Evolutionary conservation across 78 protist species (phyloP), one percentile per base, ranked within the genome.

Genomic region (Dictyostelium firmibasis): DNA sequence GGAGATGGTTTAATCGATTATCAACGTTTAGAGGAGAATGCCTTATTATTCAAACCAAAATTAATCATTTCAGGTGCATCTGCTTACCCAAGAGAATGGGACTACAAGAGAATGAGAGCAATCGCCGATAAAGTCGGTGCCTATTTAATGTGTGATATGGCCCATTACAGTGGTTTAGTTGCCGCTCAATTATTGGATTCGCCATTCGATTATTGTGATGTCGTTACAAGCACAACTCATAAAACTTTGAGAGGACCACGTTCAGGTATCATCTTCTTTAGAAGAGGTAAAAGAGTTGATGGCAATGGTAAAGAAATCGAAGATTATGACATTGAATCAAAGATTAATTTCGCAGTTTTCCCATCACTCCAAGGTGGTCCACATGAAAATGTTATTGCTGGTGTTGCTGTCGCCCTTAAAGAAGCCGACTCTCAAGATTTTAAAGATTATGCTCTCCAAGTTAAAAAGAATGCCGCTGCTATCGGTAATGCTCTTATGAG

Each of bases 211-310:
- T 77, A 82, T 83, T 94, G 97, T 93, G 99, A 99, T 84, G 91
- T 99, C 23, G 99, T 99, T 38, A 99, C 99, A 36, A 97, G 99
- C 25, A 99, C 99, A 67, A 99, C 99, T 35, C 99, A 99, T 98
- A 99, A 99, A 98, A 95, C 99, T 9, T 94, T 99, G 6, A 98
- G 99, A 47, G 99, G 99, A 18, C 99, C 99, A 74, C 98, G 99
- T 62, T 94, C 99, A 36, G 99, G 99, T 67, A 69, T 99, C 82
- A 99, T 99, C 97, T 99, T 99, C 96, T 99, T 18, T 98, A 81
- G 99, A 74, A 96, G 96, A 92, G 98, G 83, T 44, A 83, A 83
- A 76, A 69, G 84, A 20, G 13, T n/a, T 7, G 76, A 72, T 44
- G 91, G 72, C 4, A 43, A 13, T 25, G 91, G 91, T 43, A 84